Percentiles rank a stretch among this genome's conserved stretches.
Conservation (phyloP, 176 grass and related monocot species). For the Alopecurus myosuroides region DNA sequence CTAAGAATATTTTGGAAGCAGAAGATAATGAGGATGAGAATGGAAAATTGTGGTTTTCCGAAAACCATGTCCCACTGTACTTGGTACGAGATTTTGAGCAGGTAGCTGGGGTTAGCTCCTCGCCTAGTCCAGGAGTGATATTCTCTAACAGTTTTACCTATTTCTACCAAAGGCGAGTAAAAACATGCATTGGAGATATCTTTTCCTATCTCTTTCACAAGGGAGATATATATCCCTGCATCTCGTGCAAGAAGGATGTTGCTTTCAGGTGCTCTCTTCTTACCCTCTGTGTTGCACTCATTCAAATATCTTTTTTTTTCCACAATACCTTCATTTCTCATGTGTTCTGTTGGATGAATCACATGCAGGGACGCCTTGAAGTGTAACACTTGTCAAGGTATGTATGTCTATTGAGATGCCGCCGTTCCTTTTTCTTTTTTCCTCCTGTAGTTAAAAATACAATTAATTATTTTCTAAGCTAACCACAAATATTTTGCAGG, state of each 20-base stretch:
- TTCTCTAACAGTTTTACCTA: conserved; percentile 31
- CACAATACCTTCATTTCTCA: conserved; percentile 28
- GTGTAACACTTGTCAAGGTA: conserved; percentile 93
- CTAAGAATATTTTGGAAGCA: conserved; percentile 87
- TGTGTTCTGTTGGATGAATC: conserved; percentile 35
- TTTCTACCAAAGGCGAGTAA: conserved; percentile 39
- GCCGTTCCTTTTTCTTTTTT: neutral
- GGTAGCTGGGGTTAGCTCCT: conserved; percentile 33
- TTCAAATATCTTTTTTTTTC: conserved; percentile 9
- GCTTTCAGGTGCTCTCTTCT: conserved; percentile 57
- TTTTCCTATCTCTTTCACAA: conserved; percentile 86
- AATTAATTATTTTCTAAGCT: conserved; percentile 1
- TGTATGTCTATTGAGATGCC: conserved; percentile 10
- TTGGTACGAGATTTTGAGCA: conserved; percentile 83
- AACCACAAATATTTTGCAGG: conserved; percentile 54
- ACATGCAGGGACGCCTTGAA: conserved; percentile 57
- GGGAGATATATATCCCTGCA: conserved; percentile 61
- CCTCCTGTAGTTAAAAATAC: neutral
- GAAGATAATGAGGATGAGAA: conserved; percentile 53
- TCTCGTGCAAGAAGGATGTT: conserved; percentile 80
- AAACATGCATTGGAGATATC: conserved; percentile 39
- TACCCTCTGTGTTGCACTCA: conserved; percentile 8
- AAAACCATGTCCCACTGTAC: conserved; percentile 83
- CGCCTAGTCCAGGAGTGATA: conserved; percentile 21
- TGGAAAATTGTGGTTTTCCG: conserved; percentile 82